These are phyloP conservation scores for Volvox carteri DNA, from an alignment of 163 green algal genomes.

Conservation along the genomic window DNA sequence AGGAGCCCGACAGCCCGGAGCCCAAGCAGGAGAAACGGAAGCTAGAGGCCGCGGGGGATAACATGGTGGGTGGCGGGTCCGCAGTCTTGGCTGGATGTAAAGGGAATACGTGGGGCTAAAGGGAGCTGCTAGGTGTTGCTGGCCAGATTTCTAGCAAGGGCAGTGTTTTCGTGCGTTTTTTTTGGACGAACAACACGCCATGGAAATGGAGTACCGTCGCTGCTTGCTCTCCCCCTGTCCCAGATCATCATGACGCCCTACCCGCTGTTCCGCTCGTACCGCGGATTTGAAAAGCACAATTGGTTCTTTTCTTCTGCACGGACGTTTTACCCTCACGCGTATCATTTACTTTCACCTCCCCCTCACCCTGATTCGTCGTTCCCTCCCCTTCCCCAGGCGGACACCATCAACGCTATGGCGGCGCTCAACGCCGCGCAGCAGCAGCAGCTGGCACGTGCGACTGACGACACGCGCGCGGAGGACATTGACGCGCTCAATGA, in stretches of 20 bases:
- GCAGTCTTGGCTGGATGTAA: background rate
- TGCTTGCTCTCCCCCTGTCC: too few relatives aligned
- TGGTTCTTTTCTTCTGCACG: too few relatives aligned
- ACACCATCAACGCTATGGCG: conserved; percentile 46
- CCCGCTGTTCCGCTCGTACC: too few relatives aligned
- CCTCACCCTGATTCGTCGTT: too few relatives aligned
- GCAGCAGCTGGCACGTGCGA: conserved; percentile 38
- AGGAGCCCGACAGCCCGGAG: background rate
- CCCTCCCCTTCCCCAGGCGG: too few relatives aligned
- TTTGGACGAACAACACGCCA: too few relatives aligned
- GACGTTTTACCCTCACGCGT: too few relatives aligned
- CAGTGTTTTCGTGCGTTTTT: too few relatives aligned
- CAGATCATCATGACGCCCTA: too few relatives aligned
- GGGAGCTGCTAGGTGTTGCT: background rate
- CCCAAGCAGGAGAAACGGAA: background rate
- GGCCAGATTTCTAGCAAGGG: background rate
- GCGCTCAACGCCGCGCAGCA: conserved; percentile 54
- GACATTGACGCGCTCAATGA: conserved; percentile 55
- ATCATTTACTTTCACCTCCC: too few relatives aligned
- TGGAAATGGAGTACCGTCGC: too few relatives aligned
- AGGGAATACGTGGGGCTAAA: background rate
- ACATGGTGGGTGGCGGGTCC: conserved; percentile 2
- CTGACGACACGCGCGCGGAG: conserved; percentile 15
- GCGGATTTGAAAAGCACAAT: too few relatives aligned
- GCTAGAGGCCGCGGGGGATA: conserved; percentile 30